phyloP scores from a whole-genome alignment of 495 filamentous ascomycete species.

The Podospora anserina region DNA sequence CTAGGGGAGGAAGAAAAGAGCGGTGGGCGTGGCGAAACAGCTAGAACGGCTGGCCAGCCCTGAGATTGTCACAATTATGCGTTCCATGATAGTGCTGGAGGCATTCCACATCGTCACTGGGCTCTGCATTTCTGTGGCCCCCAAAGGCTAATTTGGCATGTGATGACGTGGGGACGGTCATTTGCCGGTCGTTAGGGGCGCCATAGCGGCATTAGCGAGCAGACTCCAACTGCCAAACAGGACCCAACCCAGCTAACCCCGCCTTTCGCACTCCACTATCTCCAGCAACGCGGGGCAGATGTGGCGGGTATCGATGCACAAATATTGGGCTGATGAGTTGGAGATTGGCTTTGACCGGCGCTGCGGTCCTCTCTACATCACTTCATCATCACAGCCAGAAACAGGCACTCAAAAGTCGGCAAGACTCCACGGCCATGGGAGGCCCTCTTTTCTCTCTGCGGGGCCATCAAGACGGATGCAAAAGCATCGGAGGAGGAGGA shows the following conservation, averaged over 20 bases:
- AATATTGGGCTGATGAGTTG: neutral
- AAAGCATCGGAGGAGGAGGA: neutral
- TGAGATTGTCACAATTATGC: slow-evolving; percentile 8
- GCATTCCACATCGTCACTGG: slow-evolving; percentile 1
- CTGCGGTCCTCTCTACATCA: neutral
- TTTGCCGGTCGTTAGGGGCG: neutral
- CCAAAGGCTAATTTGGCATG: slow-evolving; percentile 9
- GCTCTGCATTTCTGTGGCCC: neutral
- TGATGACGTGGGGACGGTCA: slow-evolving; percentile 13
- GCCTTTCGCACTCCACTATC: slow-evolving; percentile 4
- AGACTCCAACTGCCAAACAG: slow-evolving; percentile 13
- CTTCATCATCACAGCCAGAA: slow-evolving; percentile 1
- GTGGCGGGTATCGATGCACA: neutral
- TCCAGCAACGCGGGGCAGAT: neutral
- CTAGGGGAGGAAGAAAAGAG: neutral
- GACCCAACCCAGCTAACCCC: slow-evolving; percentile 4
- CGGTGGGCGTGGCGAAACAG: neutral
- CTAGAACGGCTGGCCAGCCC: slow-evolving; percentile 1
- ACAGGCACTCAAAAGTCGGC: neutral
- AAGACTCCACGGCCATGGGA: neutral
- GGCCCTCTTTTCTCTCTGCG: neutral
- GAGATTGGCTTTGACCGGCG: neutral
- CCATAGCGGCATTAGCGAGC: slow-evolving; percentile 4
- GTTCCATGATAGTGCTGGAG: neutral
- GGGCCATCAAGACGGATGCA: neutral